A percentile compares a stretch with the other conserved stretches of the same genome.
These are phyloP conservation scores for Suhomyces sp. DNA, from an alignment of 805 yeast species.

Conservation along the genomic window DNA sequence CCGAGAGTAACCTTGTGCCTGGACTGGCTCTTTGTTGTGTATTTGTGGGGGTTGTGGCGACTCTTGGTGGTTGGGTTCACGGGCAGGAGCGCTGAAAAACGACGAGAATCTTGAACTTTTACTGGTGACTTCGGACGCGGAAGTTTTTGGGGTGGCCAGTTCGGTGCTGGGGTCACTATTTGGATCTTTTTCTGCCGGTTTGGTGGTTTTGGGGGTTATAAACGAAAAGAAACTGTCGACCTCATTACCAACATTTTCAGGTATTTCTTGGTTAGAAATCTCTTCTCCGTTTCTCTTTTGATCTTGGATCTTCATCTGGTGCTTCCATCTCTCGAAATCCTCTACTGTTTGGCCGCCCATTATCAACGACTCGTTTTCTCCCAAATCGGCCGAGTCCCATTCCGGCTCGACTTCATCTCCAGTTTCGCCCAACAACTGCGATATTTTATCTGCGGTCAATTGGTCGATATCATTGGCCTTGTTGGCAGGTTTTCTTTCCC, in stretches of 20 bases:
- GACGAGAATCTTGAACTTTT: slow-evolving; percentile 39
- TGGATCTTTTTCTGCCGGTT: slow-evolving; percentile 5
- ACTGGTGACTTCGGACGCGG: slow-evolving; percentile 14
- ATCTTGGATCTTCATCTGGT: slow-evolving; percentile 50
- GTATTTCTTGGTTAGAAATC: not conserved
- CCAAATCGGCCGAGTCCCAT: slow-evolving; percentile 34
- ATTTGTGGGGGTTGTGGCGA: slow-evolving; percentile 1
- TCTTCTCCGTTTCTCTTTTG: slow-evolving; percentile 44
- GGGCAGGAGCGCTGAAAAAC: slow-evolving; percentile 20
- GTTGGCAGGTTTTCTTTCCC: slow-evolving; percentile 28
- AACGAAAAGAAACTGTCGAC: slow-evolving; percentile 44
- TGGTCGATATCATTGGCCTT: slow-evolving; percentile 26
- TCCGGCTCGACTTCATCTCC: slow-evolving; percentile 38
- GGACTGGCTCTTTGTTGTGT: not conserved
- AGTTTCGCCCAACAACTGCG: slow-evolving; percentile 35
- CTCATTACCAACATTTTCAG: slow-evolving; percentile 31
- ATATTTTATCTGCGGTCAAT: slow-evolving; percentile 31
- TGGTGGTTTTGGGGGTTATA: slow-evolving; percentile 28
- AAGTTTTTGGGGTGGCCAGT: slow-evolving; percentile 3
- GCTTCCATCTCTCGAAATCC: slow-evolving; percentile 61
- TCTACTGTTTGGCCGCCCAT: slow-evolving; percentile 51
- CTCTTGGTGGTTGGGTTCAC: not conserved
- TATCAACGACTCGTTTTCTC: slow-evolving; percentile 23
- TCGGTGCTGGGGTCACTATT: slow-evolving; percentile 1
- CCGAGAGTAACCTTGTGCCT: slow-evolving; percentile 9